Base-by-base conservation (phyloP, 106 monocot species). In the Dendrobium chrysotoxum region DNA sequence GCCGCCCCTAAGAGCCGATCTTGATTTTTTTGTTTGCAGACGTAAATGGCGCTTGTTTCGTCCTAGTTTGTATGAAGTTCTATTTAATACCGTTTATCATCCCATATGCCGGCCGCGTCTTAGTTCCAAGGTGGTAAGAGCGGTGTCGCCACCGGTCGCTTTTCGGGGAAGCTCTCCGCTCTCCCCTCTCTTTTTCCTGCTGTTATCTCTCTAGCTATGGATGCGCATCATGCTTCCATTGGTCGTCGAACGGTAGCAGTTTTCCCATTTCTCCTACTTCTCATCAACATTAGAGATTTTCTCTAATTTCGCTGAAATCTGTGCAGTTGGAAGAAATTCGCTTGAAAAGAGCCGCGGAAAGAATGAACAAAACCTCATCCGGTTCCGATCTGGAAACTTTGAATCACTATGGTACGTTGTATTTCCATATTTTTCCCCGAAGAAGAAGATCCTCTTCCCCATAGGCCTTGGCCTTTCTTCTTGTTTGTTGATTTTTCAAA, bases 241-340 rank as follows among this genome's bases (percentile, higher is more conserved):
- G 95, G 92, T 28, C 88, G 92, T 57, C 84, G 87, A 79, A 90
- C 81, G 86, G 95, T 95, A 82, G 13, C 44, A 11, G 17, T 39
- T 71, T 38, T 78, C 8, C 28, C 47, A 9, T 6, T 35, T 76
- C 76, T 61, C 68, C 65, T 67, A 30, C 68, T 4, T 15, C 38
- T 25, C 7, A 28, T 7, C 38, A 70, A 21, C 42, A 40, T 53
- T 20, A 15, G 5, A 38, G 13, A 28, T 74, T 21, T 40, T 74
- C 46, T 41, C 28, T 57, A 5, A 40, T 1, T 65, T 79, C 44
- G 38, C 7, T 30, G 70, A 1, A 8, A 71, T 64, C 2, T 50
- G 74, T 58, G 5, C 81, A 95, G 95, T 46, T 92, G 83, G 92
- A 95, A 77, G 92, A 92, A 80, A 95, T 95, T 79, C 91, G 92